Evolutionary conservation across 2,329 filamentous ascomycete species (phyloP).

Genomic region (Didymella lethalis): DNA sequence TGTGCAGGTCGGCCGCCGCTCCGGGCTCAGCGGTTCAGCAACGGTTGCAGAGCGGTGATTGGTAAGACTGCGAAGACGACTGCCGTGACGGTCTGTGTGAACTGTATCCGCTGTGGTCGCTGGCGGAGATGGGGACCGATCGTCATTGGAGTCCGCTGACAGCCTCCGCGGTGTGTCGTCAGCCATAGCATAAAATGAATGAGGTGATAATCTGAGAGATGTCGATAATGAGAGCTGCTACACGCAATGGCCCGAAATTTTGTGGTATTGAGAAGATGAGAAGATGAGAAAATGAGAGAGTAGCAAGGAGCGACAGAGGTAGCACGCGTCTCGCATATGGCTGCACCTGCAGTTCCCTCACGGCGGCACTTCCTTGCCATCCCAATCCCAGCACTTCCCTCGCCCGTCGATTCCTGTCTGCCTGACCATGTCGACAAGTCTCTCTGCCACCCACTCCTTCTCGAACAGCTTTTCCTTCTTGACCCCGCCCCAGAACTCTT

Average conservation of each 20-base stretch:
- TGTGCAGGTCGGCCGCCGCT: background rate
- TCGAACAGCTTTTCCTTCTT: conserved; percentile 70
- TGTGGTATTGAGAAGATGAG: background rate
- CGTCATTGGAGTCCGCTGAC: background rate
- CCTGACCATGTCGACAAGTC: conserved; percentile 69
- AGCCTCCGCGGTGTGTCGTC: background rate
- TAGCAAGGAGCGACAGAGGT: background rate
- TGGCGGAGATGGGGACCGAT: background rate
- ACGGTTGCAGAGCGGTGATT: background rate
- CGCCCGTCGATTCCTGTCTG: conserved; percentile 65
- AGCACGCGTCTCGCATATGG: background rate
- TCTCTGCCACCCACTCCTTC: conserved; percentile 70
- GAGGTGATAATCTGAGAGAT: background rate
- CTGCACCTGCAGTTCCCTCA: conserved; percentile 26
- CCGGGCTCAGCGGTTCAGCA: background rate
- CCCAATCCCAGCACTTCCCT: conserved; percentile 53
- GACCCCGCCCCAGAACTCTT: conserved; percentile 74
- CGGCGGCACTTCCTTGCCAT: conserved; percentile 50
- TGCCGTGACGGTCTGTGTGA: background rate
- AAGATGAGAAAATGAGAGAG: background rate
- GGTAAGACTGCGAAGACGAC: background rate
- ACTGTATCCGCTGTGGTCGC: background rate
- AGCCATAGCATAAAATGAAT: conserved; percentile 1
- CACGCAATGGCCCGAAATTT: background rate
- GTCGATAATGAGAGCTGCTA: background rate